Base-by-base conservation (phyloP, 192 early-diverging fungal genomes). In the Podila minutissima region DNA sequence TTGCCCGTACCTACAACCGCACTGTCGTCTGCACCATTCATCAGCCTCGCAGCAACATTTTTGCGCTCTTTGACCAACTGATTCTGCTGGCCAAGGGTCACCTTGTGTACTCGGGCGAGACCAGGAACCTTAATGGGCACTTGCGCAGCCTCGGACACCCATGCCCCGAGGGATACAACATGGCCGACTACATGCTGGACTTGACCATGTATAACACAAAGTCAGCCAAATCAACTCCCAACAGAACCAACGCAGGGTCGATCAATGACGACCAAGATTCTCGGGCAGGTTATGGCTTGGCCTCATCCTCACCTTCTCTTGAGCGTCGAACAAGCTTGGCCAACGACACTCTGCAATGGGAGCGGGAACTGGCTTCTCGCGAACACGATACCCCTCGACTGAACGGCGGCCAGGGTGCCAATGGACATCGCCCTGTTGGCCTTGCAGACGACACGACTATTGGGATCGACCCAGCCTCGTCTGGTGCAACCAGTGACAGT, bases 11-110 rank as follows among this genome's bases (percentile, higher is more conserved):
- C 58, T 82, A 85, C 28, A 89, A 93, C 51, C 92, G 95, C 13
- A 94, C 95, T 0, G 91, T 97, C 17, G 85, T 98, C 26, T 93
- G 95, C 76, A 98, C 97, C 9, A 97, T 98, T 53, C 97, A 98
- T 83, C 97, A 98, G 77, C 97, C 97, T 51, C 90, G 96, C 64
- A 93, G 93, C 32, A 95, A 97, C 72, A 96, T 98, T 72, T 95
- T 95, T 64, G 89, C 89, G 1, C 85, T 97, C 60, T 98, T 98
- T 85, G 97, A 98, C 83, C 90, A 95, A 55, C 74, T 97, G 32
- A 82, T 98, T 33, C 84, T 98, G 63, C 79, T 98, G 53, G 94
- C 93, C 64, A 92, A 93, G 71, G 96, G 96, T 24, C 84, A 89
- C 26, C 74, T 94, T 62, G 90, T 97, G 11, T 97, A 95, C 71